Conservation (phyloP, 768 basidiomycete genomes). For the Trametes elegans region DNA sequence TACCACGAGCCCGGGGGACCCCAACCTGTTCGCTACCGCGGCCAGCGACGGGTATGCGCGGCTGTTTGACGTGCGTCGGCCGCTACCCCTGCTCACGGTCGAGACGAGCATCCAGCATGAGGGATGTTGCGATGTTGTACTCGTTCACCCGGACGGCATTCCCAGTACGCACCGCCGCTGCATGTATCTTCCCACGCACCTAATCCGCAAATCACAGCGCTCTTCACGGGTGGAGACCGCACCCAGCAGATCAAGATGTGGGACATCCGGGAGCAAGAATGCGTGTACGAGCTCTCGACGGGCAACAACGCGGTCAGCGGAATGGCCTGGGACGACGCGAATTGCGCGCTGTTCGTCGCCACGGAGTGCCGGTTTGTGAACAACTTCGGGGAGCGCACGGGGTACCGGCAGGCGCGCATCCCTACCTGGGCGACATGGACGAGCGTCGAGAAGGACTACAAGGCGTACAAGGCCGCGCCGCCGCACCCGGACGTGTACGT, state of each 20-base stretch:
- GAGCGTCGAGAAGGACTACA: slow-evolving; percentile 17
- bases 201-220: slow-evolving; percentile 19
- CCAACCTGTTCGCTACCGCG: slow-evolving; percentile 37
- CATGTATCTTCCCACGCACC: neutral
- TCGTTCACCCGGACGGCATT: slow-evolving; percentile 37
- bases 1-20: slow-evolving; percentile 35
- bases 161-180: slow-evolving; percentile 30
- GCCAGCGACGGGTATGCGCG: slow-evolving; percentile 39
- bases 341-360: slow-evolving; percentile 34
- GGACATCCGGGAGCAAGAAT: slow-evolving; percentile 38
- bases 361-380: slow-evolving; percentile 35
- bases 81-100: slow-evolving; percentile 38
- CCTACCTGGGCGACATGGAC: slow-evolving; percentile 17
- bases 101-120: slow-evolving; percentile 21
- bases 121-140: slow-evolving; percentile 27
- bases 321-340: slow-evolving; percentile 33
- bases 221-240: slow-evolving; percentile 31
- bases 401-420: slow-evolving; percentile 26
- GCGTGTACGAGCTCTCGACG: slow-evolving; percentile 42
- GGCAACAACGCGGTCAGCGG: slow-evolving; percentile 41
- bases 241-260: slow-evolving; percentile 40
- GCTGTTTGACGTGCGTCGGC: slow-evolving; percentile 38
- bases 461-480: slow-evolving; percentile 1
- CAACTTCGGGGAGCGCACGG: slow-evolving; percentile 23
- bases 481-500: neutral